phyloP scores from a whole-genome alignment of 306 rosid species.

The Coriaria nepalensis region DNA sequence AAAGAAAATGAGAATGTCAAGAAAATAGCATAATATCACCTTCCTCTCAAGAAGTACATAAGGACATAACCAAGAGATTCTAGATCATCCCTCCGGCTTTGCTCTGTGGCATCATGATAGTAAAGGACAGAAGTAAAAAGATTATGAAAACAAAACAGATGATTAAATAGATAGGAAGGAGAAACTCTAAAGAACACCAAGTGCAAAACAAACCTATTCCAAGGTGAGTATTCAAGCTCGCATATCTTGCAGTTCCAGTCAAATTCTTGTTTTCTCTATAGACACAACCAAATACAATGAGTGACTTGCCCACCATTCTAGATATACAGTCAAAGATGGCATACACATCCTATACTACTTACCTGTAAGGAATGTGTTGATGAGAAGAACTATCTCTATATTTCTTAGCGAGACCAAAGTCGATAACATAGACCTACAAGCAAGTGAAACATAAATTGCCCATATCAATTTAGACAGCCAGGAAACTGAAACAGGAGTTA shows the following conservation, averaged over 20 bases:
- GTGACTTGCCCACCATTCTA: neutral
- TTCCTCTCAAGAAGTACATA: constrained; percentile 87
- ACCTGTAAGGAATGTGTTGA: constrained; percentile 98
- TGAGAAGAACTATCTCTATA: constrained; percentile 81
- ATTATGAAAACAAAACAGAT: constrained; percentile 18
- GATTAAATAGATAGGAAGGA: constrained; percentile 8
- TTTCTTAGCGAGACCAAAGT: constrained; percentile 96
- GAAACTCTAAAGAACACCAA: constrained; percentile 8
- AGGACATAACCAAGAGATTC: constrained; percentile 97
- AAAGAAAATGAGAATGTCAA: constrained; percentile 9
- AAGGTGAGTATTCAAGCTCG: constrained; percentile 94
- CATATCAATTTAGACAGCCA: constrained; percentile 13
- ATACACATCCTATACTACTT: constrained; percentile 15
- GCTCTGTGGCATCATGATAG: constrained; percentile 44
- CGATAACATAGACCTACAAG: constrained; percentile 62
- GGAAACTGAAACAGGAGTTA: no score
- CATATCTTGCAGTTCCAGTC: constrained; percentile 98
- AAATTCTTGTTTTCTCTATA: constrained; percentile 93
- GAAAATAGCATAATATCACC: constrained; percentile 37
- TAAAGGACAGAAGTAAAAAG: constrained; percentile 2
- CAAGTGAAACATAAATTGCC: constrained; percentile 12
- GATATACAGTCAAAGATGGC: neutral
- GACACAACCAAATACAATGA: constrained; percentile 7
- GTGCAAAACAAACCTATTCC: constrained; percentile 50
- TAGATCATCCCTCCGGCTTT: constrained; percentile 95